phyloP scores from a whole-genome alignment of 192 early-diverging fungal genomes.

The Piromyces sp. region DNA sequence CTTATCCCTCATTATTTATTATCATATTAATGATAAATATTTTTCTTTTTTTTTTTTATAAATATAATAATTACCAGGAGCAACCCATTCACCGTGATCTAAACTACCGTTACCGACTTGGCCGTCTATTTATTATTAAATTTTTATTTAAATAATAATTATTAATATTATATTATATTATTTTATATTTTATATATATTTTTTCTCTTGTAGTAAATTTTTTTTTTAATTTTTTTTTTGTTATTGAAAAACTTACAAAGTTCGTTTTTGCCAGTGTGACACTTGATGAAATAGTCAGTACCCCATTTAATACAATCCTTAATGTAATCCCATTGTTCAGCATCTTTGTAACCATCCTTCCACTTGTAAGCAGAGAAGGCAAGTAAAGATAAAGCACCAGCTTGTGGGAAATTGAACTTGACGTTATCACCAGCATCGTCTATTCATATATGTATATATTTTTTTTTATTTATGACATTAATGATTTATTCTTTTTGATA shows the following conservation, averaged over 20 bases:
- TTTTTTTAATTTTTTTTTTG: no score
- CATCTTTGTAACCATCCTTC: neutral
- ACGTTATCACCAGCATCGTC: constrained; percentile 33
- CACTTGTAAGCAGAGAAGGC: neutral
- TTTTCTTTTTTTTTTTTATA: no score
- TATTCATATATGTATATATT: neutral
- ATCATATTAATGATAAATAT: no score
- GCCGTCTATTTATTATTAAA: neutral
- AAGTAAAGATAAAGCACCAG: constrained; percentile 15
- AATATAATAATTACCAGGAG: neutral
- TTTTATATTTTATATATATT: no score
- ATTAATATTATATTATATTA: no score
- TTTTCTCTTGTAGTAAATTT: no score
- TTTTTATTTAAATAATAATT: no score
- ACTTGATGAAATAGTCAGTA: constrained; percentile 39
- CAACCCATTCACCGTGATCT: constrained; percentile 8
- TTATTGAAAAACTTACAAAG: constrained; percentile 9
- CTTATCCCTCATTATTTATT: no score
- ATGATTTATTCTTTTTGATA: no score
- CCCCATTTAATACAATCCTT: constrained; percentile 36
- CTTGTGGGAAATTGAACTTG: constrained; percentile 38
- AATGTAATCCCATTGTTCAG: constrained; percentile 9
- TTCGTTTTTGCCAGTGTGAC: constrained; percentile 26
- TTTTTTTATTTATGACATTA: no score
- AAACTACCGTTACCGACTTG: constrained; percentile 17